These are phyloP conservation scores for Leccinum sublutescens DNA, from an alignment of 768 basidiomycete genomes.

Conservation along the genomic window DNA sequence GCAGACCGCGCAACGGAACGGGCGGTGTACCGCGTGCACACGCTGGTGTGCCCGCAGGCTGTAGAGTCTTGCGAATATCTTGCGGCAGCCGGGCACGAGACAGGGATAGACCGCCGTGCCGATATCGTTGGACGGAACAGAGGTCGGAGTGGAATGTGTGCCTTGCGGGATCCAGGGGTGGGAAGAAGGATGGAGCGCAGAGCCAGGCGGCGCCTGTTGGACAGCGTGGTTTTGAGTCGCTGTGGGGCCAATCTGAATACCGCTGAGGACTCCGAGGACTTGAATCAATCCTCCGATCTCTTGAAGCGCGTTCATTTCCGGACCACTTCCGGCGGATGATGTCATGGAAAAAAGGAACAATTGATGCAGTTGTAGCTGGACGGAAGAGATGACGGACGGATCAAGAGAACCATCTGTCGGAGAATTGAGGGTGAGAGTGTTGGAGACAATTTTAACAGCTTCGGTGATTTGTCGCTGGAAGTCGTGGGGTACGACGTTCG, in stretches of 20 bases:
- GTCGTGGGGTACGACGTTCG: slow-evolving; percentile 42
- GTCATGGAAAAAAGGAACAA: slow-evolving; percentile 78
- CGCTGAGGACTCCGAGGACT: slow-evolving; percentile 76
- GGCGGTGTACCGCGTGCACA: slow-evolving; percentile 61
- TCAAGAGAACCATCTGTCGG: slow-evolving; percentile 45
- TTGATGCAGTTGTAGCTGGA: slow-evolving; percentile 72
- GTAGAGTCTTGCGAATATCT: slow-evolving; percentile 68
- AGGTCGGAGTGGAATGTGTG: slow-evolving; percentile 14
- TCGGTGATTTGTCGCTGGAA: slow-evolving; percentile 57
- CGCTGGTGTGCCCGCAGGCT: slow-evolving; percentile 71
- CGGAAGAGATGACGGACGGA: slow-evolving; percentile 61
- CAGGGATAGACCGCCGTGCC: slow-evolving; percentile 82
- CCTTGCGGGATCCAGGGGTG: slow-evolving; percentile 32
- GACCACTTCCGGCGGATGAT: slow-evolving; percentile 53
- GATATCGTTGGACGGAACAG: slow-evolving; percentile 45
- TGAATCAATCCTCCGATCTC: slow-evolving; percentile 82
- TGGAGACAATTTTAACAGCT: slow-evolving; percentile 56
- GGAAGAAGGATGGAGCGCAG: slow-evolving; percentile 33
- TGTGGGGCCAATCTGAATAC: slow-evolving; percentile 60
- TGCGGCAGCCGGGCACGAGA: slow-evolving; percentile 59
- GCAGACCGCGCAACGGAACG: slow-evolving; percentile 61
- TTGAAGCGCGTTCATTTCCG: slow-evolving; percentile 57
- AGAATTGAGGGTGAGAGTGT: slow-evolving; percentile 42
- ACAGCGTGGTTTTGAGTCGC: slow-evolving; percentile 32
- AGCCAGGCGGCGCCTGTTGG: slow-evolving; percentile 20